Evolutionary conservation across 1,284 basidiomycete species (phyloP), one percentile per base, ranked within the genome.

Genomic region (Schizopora paradoxa): DNA sequence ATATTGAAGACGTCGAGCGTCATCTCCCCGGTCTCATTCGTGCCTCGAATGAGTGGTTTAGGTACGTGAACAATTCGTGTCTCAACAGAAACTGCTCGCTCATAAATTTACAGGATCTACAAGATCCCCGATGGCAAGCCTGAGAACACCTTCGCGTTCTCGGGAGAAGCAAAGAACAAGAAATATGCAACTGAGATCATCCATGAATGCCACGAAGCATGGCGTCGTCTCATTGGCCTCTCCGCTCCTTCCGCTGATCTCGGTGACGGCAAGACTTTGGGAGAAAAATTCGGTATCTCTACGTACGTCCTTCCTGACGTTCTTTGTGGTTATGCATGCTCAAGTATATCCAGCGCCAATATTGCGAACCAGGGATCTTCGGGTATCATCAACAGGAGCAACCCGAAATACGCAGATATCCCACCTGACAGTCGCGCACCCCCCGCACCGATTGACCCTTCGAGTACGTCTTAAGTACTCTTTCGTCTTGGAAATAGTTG

Each of bases 101-200:
- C 41, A 33, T 11, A 23, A 29, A 47, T 11, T 18, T 54, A 45
- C 56, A 87, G 90, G 64, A 97, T 97, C 73, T 97, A 97, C 88
- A 98, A 98, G 70, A 90, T 90, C 61, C 86, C 95, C 65, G 95
- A 99, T 66, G 95, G 94, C 61, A 99, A 99, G 85, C 89, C 91
- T 59, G 94, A 98, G 72, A 97, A 98, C 74, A 86, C 90, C 60
- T 99, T 99, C 61, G 96, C 96, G 23, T 99, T 99, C 82, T 95
- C 91, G 46, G 96, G 96, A 49, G 96, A 99, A 74, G 95, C 95
- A 56, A 99, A 99, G 79, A 96, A 96, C 79, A 95, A 94, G 77
- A 94, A 94, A 68, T 99, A 98, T 67, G 96, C 96, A 42, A 91
- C 88, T 43, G 95, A 98, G 72, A 94, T 99, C 70, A 88, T 99